Base-by-base conservation (phyloP, 2,329 filamentous ascomycete species). In the Venturia effusa region DNA sequence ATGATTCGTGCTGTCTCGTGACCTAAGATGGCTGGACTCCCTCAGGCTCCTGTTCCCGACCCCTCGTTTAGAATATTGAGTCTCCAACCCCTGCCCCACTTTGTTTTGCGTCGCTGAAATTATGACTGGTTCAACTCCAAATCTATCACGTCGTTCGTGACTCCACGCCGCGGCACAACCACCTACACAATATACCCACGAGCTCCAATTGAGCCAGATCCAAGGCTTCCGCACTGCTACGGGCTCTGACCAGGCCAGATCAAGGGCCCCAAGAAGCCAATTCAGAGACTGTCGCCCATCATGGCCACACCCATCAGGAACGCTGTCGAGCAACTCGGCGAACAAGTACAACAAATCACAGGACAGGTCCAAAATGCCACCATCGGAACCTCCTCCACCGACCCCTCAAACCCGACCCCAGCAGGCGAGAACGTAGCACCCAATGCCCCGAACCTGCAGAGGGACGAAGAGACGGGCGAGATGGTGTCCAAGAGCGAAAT, bases 381-480 rank as follows among this genome's bases (percentile, higher is more conserved):
- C 24, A 64, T 64, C 59, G 63, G 59, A 11, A 19, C 41, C 7
- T 27, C 37, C 61, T 51, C 45, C 30, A 54, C 62, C n/a, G 37
- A 39, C 5, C 11, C 11, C 6, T 5, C 6, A 37, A 32, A 15
- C 22, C 32, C 62, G 11, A 30, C 64, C 55, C 19, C n/a, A 17
- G 19, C 22, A n/a, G 76, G 51, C 17, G 51, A 57, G 19, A 34
- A 17, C 15, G 51, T 22, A 22, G 51, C 51, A 34, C 30, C 51
- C 30, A 57, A 57, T 34, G 51, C 51, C 51, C 73, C 72, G 74
- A 90, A 93, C 79, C 83, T 96, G 69, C 84, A 92, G 76, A 84
- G 94, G 61, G 94, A 99, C 76, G 90, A 95, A 73, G 90, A 92
- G 68, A 97, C 94, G 17, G 94, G 94, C 71, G 94, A 99, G 80